Conservation (phyloP, 2,329 filamentous ascomycete species). For the Sclerotinia trifoliorum region DNA sequence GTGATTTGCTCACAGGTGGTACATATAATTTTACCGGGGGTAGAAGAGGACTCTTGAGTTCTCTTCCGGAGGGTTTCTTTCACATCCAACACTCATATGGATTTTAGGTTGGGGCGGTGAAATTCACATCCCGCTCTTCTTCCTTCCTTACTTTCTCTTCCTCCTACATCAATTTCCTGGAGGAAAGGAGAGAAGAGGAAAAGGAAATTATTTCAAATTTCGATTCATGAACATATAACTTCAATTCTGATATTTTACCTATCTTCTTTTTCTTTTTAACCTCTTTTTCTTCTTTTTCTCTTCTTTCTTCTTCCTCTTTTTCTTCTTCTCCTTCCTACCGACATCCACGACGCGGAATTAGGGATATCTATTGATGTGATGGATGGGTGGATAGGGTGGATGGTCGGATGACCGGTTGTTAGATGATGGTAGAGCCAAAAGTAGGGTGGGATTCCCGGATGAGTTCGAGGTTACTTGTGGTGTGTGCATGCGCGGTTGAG, state of each 20-base stretch:
- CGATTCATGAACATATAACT: conserved; percentile 16
- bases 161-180: not conserved
- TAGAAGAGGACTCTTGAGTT: not conserved
- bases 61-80: not conserved
- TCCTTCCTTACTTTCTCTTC: not conserved
- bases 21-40: not conserved
- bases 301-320: not conserved
- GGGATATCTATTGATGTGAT: not conserved
- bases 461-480: no score
- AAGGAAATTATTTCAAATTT: not conserved
- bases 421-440: no score
- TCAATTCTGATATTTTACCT: not conserved
- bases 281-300: not conserved
- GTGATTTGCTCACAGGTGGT: conserved; percentile 5
- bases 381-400: not conserved
- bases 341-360: not conserved
- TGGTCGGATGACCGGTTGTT: no score
- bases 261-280: not conserved
- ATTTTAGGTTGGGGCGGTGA: not conserved
- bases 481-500: no score
- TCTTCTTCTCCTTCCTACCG: not conserved
- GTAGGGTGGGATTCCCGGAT: not conserved
- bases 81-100: not conserved
- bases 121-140: not conserved
- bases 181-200: not conserved